Percentiles rank a stretch among this genome's conserved stretches.
phyloP scores from a whole-genome alignment of 2,329 filamentous ascomycete genomes.

The Hymenoscyphus scutula region DNA sequence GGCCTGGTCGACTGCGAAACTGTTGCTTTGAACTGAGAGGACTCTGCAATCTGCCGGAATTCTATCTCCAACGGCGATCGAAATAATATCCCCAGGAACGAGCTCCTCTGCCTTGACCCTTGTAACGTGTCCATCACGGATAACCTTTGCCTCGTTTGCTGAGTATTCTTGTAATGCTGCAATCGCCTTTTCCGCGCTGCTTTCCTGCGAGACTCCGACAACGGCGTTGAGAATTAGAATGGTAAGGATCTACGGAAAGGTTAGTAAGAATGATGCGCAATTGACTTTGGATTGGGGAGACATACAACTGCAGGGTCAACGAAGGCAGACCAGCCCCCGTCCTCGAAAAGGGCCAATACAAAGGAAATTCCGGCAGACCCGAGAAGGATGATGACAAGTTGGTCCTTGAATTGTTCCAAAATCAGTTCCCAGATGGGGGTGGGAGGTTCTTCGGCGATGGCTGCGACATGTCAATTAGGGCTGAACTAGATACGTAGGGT shows the following conservation, averaged over 20 bases:
- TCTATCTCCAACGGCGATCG: constrained; percentile 84
- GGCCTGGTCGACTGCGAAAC: constrained; percentile 93
- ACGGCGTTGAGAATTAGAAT: constrained; percentile 96
- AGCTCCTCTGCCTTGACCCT: constrained; percentile 94
- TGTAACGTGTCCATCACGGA: constrained; percentile 72
- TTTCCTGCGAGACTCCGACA: constrained; percentile 97
- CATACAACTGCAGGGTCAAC: constrained; percentile 92
- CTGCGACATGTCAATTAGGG: constrained; percentile 41
- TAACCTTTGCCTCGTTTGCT: constrained; percentile 92
- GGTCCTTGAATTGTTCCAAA: constrained; percentile 98
- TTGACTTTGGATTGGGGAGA: constrained; percentile 30
- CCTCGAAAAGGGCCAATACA: constrained; percentile 86
- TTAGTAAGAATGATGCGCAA: constrained; percentile 18
- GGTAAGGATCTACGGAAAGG: constrained; percentile 73
- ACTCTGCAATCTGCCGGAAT: constrained; percentile 94
- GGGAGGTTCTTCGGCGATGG: constrained; percentile 83
- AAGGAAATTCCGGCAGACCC: constrained; percentile 93
- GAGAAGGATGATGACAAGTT: constrained; percentile 91
- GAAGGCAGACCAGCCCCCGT: constrained; percentile 94
- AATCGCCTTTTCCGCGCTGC: constrained; percentile 97
- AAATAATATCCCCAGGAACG: constrained; percentile 90
- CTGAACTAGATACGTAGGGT: not conserved
- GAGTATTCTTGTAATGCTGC: constrained; percentile 98
- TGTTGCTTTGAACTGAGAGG: constrained; percentile 91
- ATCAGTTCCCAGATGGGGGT: constrained; percentile 96